phyloP scores from a whole-genome alignment of 1,139 yeast genomes.

The Protomyces pachydermus region DNA sequence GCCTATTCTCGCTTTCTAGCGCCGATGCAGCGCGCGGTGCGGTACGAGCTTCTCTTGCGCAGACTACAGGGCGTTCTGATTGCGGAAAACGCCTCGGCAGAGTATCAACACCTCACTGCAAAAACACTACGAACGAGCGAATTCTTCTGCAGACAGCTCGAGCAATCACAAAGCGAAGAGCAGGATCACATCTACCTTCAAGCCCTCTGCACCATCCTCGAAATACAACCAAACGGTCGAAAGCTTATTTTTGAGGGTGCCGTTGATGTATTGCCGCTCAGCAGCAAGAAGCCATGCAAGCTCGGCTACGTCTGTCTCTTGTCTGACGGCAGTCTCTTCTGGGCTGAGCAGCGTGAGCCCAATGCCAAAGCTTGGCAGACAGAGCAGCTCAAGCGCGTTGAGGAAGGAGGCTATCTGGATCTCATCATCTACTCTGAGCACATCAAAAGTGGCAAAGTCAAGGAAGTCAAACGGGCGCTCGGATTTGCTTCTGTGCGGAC shows the following conservation, averaged over 20 bases:
- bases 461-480: constrained; percentile 6
- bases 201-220: constrained; percentile 7
- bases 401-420: constrained; percentile 20
- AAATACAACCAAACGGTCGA: constrained; percentile 2
- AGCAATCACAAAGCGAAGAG: constrained; percentile 12
- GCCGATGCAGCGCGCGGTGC: constrained; percentile 23
- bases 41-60: constrained; percentile 11
- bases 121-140: constrained; percentile 4
- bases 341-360: constrained; percentile 13
- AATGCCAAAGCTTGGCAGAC: constrained; percentile 9
- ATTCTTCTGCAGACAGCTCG: constrained; percentile 5
- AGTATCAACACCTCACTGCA: constrained; percentile 5
- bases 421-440: constrained; percentile 6
- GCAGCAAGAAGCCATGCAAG: constrained; percentile 17
- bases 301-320: constrained; percentile 15
- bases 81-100: background rate
- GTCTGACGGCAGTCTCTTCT: constrained; percentile 17
- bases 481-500: constrained; percentile 3
- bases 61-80: constrained; percentile 3
- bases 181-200: constrained; percentile 10
- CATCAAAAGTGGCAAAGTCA: background rate
- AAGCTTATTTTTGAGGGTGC: constrained; percentile 9
- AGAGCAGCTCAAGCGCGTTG: constrained; percentile 2
- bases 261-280: constrained; percentile 5
- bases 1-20: constrained; percentile 21